Evolutionary conservation across 768 basidiomycete genomes (phyloP).

Genomic region (Erythrobasidium yunnanense): DNA sequence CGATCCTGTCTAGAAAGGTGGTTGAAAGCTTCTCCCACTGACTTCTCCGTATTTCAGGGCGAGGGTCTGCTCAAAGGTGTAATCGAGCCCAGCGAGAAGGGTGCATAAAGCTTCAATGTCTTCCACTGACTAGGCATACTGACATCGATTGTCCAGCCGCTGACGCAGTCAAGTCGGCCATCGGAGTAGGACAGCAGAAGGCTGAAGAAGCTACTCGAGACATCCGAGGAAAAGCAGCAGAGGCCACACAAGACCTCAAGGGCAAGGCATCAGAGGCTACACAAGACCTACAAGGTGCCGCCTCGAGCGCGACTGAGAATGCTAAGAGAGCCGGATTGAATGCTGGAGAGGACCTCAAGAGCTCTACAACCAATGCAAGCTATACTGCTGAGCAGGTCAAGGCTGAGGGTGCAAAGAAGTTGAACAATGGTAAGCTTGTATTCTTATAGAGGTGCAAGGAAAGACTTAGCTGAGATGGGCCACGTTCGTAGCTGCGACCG

Average conservation of each 20-base stretch:
- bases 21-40: not conserved
- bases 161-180: constrained; percentile 14
- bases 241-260: constrained; percentile 13
- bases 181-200: constrained; percentile 1
- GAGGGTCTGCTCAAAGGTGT: constrained; percentile 23
- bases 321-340: not conserved
- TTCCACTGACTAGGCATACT: no score
- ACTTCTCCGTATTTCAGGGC: constrained; percentile 4
- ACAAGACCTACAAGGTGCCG: no score
- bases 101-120: no score
- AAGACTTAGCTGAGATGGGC: no score
- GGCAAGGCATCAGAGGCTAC: no score
- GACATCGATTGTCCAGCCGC: no score
- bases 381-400: constrained; percentile 19
- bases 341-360: constrained; percentile 10
- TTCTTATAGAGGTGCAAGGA: no score
- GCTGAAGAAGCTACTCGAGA: not conserved
- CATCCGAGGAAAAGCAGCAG: no score
- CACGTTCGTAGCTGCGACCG: constrained; percentile 20
- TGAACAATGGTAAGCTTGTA: constrained; percentile 18
- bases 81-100: constrained; percentile 22
- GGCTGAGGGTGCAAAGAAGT: constrained; percentile 19
- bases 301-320: no score
- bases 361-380: constrained; percentile 13
- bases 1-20: not conserved